Evolutionary conservation across 257 asterid genomes (phyloP), one percentile per base, ranked within the genome.

Genomic region (Nicotiana tabacum): DNA sequence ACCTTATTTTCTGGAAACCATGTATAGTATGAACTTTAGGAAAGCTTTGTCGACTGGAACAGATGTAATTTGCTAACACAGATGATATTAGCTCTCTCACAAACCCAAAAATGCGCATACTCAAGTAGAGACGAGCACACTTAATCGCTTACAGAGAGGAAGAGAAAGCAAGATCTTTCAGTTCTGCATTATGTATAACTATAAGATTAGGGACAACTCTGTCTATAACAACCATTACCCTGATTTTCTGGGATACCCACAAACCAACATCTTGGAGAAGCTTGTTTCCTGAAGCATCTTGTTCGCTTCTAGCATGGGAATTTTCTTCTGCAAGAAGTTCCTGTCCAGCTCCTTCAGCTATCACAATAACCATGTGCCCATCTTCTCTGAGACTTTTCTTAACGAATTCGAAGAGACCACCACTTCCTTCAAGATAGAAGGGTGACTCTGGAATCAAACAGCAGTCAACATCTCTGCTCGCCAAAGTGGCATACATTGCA

Each of bases 261-360:
- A 95, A 78, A 66, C 98, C 98, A 65, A 93, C 93, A 84, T 95
- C 98, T 86, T 92, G 94, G 84, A 93, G 97, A 72, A 88, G 89
- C 92, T 90, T 92, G 91, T 95, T 95, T 70, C 98, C 98, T 32
- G 98, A 95, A 89, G 97, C 95, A 90, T 95, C 98, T 84, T 86
- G 82, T 86, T 89, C 95, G 77, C 87, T 83, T 87, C 83, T 89
- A 61, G 77, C 84, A 16, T 33, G 82, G 77, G 80, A 32, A 32
- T 82, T 83, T 81, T 87, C 91, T 27, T 58, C 83, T 9, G 86
- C 65, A 77, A 95, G 94, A 84, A 95, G 94, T 84, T 95, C 98
- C 90, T 93, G 98, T 53, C 93, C 98, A 77, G 97, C 97, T 87
- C 98, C 98, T 90, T 95, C 98, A 81, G 98, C 98, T 62, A 92